phyloP scores from a whole-genome alignment of 768 basidiomycete species.

The Psilocybe cubensis region DNA sequence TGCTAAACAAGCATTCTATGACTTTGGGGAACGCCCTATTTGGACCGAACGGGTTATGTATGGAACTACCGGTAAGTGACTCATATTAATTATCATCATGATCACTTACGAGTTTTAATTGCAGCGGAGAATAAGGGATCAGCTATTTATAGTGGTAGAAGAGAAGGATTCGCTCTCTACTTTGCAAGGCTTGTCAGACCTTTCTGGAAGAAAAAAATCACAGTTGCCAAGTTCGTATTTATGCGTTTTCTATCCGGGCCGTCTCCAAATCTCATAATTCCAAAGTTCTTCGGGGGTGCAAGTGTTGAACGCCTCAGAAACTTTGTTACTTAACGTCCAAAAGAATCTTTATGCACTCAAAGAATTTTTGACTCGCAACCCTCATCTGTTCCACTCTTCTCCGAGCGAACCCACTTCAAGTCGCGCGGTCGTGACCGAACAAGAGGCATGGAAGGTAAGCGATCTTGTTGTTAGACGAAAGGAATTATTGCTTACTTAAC shows the following conservation, averaged over 20 bases:
- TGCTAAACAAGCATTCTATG: slow-evolving; percentile 87
- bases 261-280: too few relatives aligned
- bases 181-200: slow-evolving; percentile 85
- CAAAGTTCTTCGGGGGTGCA: slow-evolving; percentile 44
- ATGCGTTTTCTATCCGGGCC: background rate
- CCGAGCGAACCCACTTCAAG: slow-evolving; percentile 67
- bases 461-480: background rate
- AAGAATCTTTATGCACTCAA: slow-evolving; percentile 79
- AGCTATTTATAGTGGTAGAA: slow-evolving; percentile 82
- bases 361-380: slow-evolving; percentile 79
- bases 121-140: slow-evolving; percentile 71
- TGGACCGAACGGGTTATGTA: slow-evolving; percentile 81
- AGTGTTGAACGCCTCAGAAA: slow-evolving; percentile 66
- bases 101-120: background rate
- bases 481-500: background rate
- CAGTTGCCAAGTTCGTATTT: slow-evolving; percentile 47
- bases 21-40: slow-evolving; percentile 81
- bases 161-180: slow-evolving; percentile 88
- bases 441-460: slow-evolving; percentile 89
- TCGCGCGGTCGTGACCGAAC: slow-evolving; percentile 65
- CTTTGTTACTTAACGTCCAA: slow-evolving; percentile 68
- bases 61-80: slow-evolving; percentile 59
- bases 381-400: slow-evolving; percentile 84
- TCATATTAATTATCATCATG: background rate
- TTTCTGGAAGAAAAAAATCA: slow-evolving; percentile 86